A percentile compares a stretch with the other conserved stretches of the same genome.
phyloP scores from a whole-genome alignment of 116 monocot genomes.

The Zostera marina region DNA sequence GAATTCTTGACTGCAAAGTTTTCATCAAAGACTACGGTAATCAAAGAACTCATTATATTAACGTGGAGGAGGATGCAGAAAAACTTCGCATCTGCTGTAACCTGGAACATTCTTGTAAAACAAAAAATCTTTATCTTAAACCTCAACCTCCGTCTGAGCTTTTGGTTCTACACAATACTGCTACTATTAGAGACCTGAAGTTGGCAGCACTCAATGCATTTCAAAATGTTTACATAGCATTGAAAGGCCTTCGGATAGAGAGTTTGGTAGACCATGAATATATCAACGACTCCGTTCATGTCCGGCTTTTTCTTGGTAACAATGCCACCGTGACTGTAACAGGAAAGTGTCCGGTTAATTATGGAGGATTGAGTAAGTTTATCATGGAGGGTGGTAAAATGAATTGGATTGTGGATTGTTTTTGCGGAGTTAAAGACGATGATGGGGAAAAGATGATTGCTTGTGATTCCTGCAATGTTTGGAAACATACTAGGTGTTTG shows the following conservation, averaged over 20 bases:
- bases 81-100: conserved; percentile 37
- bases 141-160: conserved; percentile 80
- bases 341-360: conserved; percentile 35
- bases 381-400: conserved; percentile 63
- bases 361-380: conserved; percentile 26
- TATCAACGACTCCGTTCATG: conserved; percentile 9
- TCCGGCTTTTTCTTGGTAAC: conserved; percentile 24
- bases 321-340: conserved; percentile 14
- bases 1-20: conserved; percentile 81
- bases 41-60: too few relatives aligned
- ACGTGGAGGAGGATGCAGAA: too few relatives aligned
- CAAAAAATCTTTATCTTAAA: too few relatives aligned
- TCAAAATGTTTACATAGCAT: conserved; percentile 57
- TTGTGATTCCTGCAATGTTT: conserved; percentile 65
- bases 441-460: conserved; percentile 87
- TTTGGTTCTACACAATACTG: conserved; percentile 26
- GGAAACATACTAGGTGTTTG: conserved; percentile 79
- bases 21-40: conserved; percentile 57
- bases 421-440: conserved; percentile 69
- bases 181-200: conserved; percentile 56
- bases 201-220: conserved; percentile 39
- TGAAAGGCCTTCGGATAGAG: conserved; percentile 47
- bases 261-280: conserved; percentile 21
- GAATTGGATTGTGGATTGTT: conserved; percentile 64
- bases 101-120: conserved; percentile 33